Evolutionary conservation across 2,329 filamentous ascomycete genomes (phyloP), one percentile per base, ranked within the genome.

Genomic region (Fusarium sp.): DNA sequence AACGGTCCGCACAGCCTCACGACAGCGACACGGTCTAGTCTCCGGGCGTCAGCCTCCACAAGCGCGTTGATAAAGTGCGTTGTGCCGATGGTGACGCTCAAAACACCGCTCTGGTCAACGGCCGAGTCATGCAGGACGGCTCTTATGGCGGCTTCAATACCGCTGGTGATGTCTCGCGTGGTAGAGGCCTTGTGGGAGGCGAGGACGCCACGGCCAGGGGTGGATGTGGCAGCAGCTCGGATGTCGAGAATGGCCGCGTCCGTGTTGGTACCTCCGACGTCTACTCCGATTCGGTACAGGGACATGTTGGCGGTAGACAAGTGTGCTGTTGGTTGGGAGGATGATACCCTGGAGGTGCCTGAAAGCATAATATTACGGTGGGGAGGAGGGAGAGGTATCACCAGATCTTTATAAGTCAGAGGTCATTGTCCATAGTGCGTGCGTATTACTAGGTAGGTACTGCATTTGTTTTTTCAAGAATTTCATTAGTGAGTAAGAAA

Each of bases 1-100:
- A 84, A 86, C 2, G 84, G 83, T 5, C 84, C 84, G 70, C 84
- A 86, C 13, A 87, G 78, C 26, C 85, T 78, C 15, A 87, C 74
- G 3, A 86, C 84, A 7, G 84, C 85, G 5, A 87, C 85, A 15
- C 81, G 82, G 42, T 80, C 81, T 26, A 87, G 79, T 10, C 83
- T 78, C 28, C 81, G 74, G 3, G 80, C 80, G 77, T 87, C 85
- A 33, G 82, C 82, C 68, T 86, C 84, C 16, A 86, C 81, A 12
- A 87, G 80, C 0, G 85, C 85, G 74, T 87, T 87, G 73, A 87
- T 83, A 67, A 87, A 87, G 72, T 86, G 85, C 1, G 84, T 85
- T 5, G 85, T 86, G 31, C 86, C 86, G 68, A 88, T 86, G 6
- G 85, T 85, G 18, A 88, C 85, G 39, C 83, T 85, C 42, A 84